Evolutionary conservation across 2,329 filamentous ascomycete genomes (phyloP), one percentile per base, ranked within the genome.

Genomic region (Macrophomina tecta): DNA sequence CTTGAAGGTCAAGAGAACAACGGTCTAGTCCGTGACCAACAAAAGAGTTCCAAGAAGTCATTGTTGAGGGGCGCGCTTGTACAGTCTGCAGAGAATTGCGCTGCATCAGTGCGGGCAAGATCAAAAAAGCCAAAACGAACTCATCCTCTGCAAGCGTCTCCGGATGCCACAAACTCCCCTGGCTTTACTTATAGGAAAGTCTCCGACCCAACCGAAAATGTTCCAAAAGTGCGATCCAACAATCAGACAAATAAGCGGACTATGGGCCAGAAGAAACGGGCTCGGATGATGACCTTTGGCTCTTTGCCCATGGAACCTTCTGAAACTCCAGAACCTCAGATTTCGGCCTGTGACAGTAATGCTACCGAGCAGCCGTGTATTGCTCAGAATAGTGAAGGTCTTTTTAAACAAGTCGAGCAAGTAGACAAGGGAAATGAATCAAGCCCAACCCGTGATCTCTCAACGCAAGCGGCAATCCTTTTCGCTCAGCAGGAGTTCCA

Each of bases 401-500:
- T 18, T 2, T 18, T 16, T 34, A 28, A 7, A 9, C 11, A 6
- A 12, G 58, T 16, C 2, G 34, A 18, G 4, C 42, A 51, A 16
- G 14, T 6, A 16, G 9, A 34, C n/a, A 49, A 38, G 6, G 28
- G n/a, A 5, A 16, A 28, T 4, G 18, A 36, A n/a, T 16, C 18
- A 4, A 65, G 52, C 40, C 42, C 14, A 11, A 12, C 18, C 6
- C 70, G 67, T 3, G 70, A 74, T 40, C 72, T 73, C 52, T 79
- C 75, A 9, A 79, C 76, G 2, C 78, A 79, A 69, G 74, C 75
- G 28, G 73, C 78, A 36, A 72, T 80, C 69, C 61, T 75, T 65
- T 65, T 75, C 46, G 75, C 76, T 52, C 75, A 75, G 45, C 69
- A 72, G 45, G 74, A 74, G 30, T 77, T 77, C 49, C 77, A 75